Conservation (phyloP, 257 asterid genomes). For the Verbascum thapsus region DNA sequence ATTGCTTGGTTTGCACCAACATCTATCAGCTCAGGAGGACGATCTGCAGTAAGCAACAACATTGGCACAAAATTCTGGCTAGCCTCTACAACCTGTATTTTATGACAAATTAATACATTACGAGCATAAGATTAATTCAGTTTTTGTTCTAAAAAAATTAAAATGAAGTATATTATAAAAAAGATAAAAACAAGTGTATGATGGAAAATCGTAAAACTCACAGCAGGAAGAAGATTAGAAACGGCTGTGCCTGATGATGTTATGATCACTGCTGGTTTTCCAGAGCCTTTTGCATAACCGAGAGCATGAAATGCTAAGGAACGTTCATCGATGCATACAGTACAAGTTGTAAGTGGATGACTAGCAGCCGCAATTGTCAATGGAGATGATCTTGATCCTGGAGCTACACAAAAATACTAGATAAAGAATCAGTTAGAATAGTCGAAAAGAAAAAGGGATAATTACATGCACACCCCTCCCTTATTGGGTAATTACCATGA, state of each 20-base stretch:
- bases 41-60: conserved; percentile 90
- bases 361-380: conserved; percentile 94
- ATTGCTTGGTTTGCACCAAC: conserved; percentile 99
- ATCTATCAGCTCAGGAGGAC: conserved; percentile 92
- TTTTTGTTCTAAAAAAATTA: not conserved
- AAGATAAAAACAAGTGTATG: conserved; percentile 14
- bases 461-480: too few relatives aligned
- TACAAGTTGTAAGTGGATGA: conserved; percentile 85
- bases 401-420: conserved; percentile 96
- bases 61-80: conserved; percentile 91
- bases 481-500: too few relatives aligned
- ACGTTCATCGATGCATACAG: conserved; percentile 90
- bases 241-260: conserved; percentile 99
- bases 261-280: conserved; percentile 80
- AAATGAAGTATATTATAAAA: not conserved
- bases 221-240: conserved; percentile 96
- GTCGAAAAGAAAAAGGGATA: not conserved
- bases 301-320: conserved; percentile 96
- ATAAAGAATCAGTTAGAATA: conserved; percentile 47
- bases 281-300: conserved; percentile 93
- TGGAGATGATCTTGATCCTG: conserved; percentile 98
- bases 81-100: conserved; percentile 91
- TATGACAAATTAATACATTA: conserved; percentile 11
- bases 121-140: not conserved
- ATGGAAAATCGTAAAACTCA: conserved; percentile 46